Base-by-base conservation (phyloP, 2,329 filamentous ascomycete species). In the Didymella segeticola region DNA sequence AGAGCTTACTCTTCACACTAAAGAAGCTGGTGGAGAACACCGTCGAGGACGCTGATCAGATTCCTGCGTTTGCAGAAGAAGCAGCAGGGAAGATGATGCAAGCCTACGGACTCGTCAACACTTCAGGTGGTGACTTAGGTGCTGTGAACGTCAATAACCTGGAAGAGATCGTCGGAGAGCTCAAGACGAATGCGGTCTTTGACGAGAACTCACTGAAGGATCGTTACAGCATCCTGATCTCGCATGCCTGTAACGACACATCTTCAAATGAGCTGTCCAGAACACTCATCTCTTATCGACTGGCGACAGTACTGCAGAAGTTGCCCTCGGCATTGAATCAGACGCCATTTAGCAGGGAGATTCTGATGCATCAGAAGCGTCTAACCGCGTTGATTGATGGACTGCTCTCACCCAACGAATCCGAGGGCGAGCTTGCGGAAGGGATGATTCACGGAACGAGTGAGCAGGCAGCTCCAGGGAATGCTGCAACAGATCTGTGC, bases 401-500 rank as follows among this genome's bases (percentile, higher is more conserved):
- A 30, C 53, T 67, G 25, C 61, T 59, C 29, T 25, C 27, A 0
- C 10, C 43, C n/a, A 34, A 47, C 3, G 38, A 27, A 9, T 20
- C 41, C 20, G 43, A 45, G n/a, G 19, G n/a, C 8, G 37, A 54
- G 7, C 22, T 8, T 12, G 14, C 36, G 20, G 17, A 22, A 19
- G 10, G 33, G 2, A 19, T 17, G 11, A 5, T 20, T 4, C 7
- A 9, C 7, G 29, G 23, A 20, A 15, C 37, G 10, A 38, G 14
- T 22, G 33, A 23, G 11, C 15, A 33, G 30, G 14, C 22, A 12
- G 20, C 4, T 14, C 15, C 17, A 20, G 33, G 4, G 12, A 15
- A 37, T 23, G 34, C 11, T 29, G 39, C 6, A n/a, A 56, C 71
- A 22, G 83, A 86, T 57, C 64, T 58, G n/a, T 86, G 83, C 60